Evolutionary conservation across 2,329 filamentous ascomycete species (phyloP), one percentile per base, ranked within the genome.

Genomic region (Penicillium sp.): DNA sequence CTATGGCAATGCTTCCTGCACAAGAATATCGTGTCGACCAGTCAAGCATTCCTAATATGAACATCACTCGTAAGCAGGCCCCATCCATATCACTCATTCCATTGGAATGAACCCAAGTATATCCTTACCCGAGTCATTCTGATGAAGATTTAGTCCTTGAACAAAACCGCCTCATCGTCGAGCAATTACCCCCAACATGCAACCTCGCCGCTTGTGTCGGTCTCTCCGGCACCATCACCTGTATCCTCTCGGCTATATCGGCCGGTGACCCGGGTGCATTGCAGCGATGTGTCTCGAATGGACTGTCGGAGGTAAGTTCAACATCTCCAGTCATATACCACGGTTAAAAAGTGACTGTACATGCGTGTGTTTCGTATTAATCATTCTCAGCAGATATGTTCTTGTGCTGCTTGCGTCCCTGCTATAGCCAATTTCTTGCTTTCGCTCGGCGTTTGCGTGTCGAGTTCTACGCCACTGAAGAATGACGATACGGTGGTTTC

Each of bases 371-470:
- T n/a, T n/a, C n/a, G 6, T 18, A 32, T 18, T 10, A 11, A 17
- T 3, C 16, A 12, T 6, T 16, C 10, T 30, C 22, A 13, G n/a
- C 20, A 54, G 51, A 44, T 54, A 5, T 54, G 51, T 14, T 37
- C 46, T 8, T 54, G 50, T 23, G 44, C 42, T 4, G 50, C 46
- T 14, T 54, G 51, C 26, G 18, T 50, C 11, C 44, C 51, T 1
- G 6, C 10, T 2, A 4, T 51, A 3, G 30, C 27, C 13, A 44
- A 34, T 16, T 22, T 51, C 6, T 30, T 54, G 17, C 29, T 32
- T 28, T 29, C 40, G 10, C 37, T 53, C 3, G 48, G 50, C 6
- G 12, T 53, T 7, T 53, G 50, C n/a, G 35, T 42, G 3, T 13
- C 36, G 11, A 33, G 14, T 20, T 31, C 32, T 29, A n/a, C 18